Evolutionary conservation across 129 eudicot species (phyloP), one percentile per base, ranked within the genome.

Genomic region (Pittosporum tobira): DNA sequence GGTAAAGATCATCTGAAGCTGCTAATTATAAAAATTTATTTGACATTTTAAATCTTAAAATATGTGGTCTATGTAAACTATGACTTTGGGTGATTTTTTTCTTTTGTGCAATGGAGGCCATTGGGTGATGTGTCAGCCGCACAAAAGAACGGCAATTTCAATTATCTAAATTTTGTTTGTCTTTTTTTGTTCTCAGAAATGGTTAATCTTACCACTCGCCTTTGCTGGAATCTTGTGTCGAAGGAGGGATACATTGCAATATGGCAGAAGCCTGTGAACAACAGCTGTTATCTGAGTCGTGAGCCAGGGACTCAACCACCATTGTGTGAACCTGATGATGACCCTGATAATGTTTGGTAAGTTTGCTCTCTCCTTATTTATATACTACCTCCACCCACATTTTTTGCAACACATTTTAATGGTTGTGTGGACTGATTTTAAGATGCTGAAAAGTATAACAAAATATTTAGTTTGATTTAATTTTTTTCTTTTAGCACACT

Each of bases 171-270:
- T 28, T 16, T 34, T 18, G 23, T 30, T 51, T n/a, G 48, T 55
- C 26, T n/a, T 37, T 80, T 57, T 23, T 46, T 13, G 27, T 46
- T 26, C 25, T 18, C 87, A 91, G 98, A 86, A 56, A 91, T 91
- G 95, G 75, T 64, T 25, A 78, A 78, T 66, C 95, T 91, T 59
- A 91, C 98, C 65, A 83, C 59, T 61, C 79, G 90, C 45, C 87
- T 91, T 54, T 91, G 98, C 74, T 91, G 98, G 98, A 81, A 75
- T 60, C 95, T 91, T 70, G 95, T 91, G 70, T 83, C 78, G 72
- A 91, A 83, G 73, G 94, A 86, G 50, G 95, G 98, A 14, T 91
- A 91, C 68, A 81, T 91, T 71, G 98, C 98, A 31, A 86, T 91
- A 62, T 91, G 95, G 95, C 95, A 86, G 71, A 91, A 91, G 65